Evolutionary conservation across 2,329 filamentous ascomycete genomes (phyloP), one percentile per base, ranked within the genome.

Genomic region (Colletotrichum spinosum): DNA sequence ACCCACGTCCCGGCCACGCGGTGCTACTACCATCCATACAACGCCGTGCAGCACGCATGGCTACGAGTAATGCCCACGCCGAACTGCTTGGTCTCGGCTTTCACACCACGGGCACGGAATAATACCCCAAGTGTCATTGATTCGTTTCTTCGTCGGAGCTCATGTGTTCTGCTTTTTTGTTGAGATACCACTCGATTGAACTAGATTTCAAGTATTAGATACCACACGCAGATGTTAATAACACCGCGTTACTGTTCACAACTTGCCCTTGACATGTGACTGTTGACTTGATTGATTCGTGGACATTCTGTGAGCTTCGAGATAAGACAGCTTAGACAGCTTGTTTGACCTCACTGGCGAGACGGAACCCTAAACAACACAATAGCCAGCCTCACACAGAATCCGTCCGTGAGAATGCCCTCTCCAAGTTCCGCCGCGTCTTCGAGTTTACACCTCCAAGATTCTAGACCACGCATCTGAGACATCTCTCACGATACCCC

Each of bases 121-220:
- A 33, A 44, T 37, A 15, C 53, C 58, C 42, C 58, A 38, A 38
- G 37, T 62, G 63, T 42, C 58, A 55, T 61, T 55, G 35, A 49
- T 44, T 49, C 52, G 55, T 34, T 61, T 62, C 45, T 57, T 34
- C 52, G n/a, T 41, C 17, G 53, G 50, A 46, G 58, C 44, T 44
- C 5, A 33, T 13, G 6, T 12, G 59, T 48, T 46, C 38, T 50
- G 7, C 50, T 12, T 11, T 7, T 52, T 62, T 62, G 12, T 65
- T 65, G 53, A 65, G 63, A 65, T 65, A 65, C 63, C 63, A 65
- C 58, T 65, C 52, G 57, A 57, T 56, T 65, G 35, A 42, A 52
- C 62, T 56, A 56, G 42, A 65, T 61, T 64, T 62, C 13, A 52
- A 55, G 48, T 52, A 48, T 64, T 65, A 65, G 58, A 65, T 65